phyloP scores from a whole-genome alignment of 805 yeast genomes.

The Cyberlindnera sargentensis region DNA sequence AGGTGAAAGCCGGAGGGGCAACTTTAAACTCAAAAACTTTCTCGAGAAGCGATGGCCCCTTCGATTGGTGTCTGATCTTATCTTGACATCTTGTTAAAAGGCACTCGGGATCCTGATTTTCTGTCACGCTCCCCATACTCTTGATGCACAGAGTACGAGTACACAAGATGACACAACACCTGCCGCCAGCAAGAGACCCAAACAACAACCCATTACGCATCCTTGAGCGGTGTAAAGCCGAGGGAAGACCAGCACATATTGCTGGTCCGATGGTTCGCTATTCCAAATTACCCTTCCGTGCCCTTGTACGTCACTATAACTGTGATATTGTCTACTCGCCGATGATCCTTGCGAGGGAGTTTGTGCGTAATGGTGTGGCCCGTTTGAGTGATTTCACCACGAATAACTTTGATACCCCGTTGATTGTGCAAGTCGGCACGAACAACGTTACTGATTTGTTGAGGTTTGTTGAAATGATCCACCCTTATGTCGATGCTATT shows the following conservation, averaged over 20 bases:
- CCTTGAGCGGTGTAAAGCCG: conserved; percentile 37
- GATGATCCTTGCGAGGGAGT: conserved; percentile 94
- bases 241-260: conserved; percentile 51
- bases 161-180: conserved; percentile 4
- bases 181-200: conserved; percentile 27
- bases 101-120: not conserved
- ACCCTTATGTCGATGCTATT: conserved; percentile 86
- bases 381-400: conserved; percentile 82
- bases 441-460: conserved; percentile 76
- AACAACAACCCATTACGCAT: conserved; percentile 48
- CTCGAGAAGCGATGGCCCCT: too few species aligned
- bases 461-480: conserved; percentile 82
- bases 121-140: not conserved
- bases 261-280: conserved; percentile 98
- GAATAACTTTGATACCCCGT: conserved; percentile 57
- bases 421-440: conserved; percentile 87
- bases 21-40: too few species aligned
- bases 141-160: not conserved
- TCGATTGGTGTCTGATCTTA: not conserved
- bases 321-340: conserved; percentile 89
- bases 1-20: not conserved
- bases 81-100: not conserved
- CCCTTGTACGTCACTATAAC: conserved; percentile 62
- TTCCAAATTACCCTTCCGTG: conserved; percentile 88
- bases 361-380: conserved; percentile 78